Evolutionary conservation across 208 protist species (phyloP), one percentile per base, ranked within the genome.

Genomic region (Acanthamoeba triangularis): DNA sequence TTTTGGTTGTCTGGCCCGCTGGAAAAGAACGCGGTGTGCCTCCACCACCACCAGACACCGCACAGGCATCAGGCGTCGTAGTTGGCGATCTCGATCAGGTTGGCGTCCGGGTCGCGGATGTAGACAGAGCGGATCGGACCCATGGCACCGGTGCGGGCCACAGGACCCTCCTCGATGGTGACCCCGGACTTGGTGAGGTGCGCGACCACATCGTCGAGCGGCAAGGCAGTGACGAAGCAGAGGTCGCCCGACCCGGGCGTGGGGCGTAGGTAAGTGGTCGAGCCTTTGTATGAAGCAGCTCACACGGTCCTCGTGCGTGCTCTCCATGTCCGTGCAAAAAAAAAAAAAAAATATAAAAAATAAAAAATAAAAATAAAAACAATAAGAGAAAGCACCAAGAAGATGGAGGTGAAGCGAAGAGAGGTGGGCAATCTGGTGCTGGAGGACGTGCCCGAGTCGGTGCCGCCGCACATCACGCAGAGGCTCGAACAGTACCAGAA

Each of bases 71-170:
- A 54, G 7, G 14, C 49, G 14, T 54, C 49, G 14, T 54, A 54
- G 49, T 11, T 54, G 23, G 93, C 69, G 33, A 95, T 95, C 69
- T 95, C 94, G 10, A 95, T 95, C 7, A 95, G 28, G 78, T 95
- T 95, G 16, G 67, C 0, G 41, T 95, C 94, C 11, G 94, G 94
- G 44, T 95, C 80, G 33, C 94, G 33, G 8, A 95, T 61, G 35
- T 95, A 95, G 14, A 95, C 11, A 1, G 80, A 92, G n/a, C 67
- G 25, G 0, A 95, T 92, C 35, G 30, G 30, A 30, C 82, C 63
- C 3, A 30, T 44, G 2, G 94, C 94, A 30, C 94, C 94, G 30
- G 94, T 95, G 67, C 94, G 44, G 56, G 76, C 47, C 7, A 91
- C 30, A 14, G 82, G 80, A 7, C 94, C 94, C 18, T 91, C 80